Percentiles rank a stretch among this genome's conserved stretches.
Evolutionary conservation across 2,329 filamentous ascomycete genomes (phyloP).

Genomic region (Colletotrichum lindemuthianum): DNA sequence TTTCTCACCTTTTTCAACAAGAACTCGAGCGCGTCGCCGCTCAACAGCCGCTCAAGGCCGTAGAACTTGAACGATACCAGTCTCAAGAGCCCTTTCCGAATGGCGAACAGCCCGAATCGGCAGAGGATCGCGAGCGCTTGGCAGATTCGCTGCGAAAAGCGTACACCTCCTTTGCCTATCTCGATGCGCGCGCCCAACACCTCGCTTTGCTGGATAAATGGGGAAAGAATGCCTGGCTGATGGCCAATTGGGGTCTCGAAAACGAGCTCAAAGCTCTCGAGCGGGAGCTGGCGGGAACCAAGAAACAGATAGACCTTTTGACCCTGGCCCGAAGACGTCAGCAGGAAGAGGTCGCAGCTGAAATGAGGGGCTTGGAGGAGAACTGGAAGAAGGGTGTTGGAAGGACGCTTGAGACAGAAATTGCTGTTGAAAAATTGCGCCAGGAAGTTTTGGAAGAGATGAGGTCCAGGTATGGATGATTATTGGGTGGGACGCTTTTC

Average conservation of each 20-base stretch:
- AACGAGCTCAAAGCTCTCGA: conserved; percentile 76
- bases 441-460: conserved; percentile 73
- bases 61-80: conserved; percentile 88
- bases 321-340: conserved; percentile 74
- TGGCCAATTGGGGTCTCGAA: conserved; percentile 84
- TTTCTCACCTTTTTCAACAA: conserved; percentile 72
- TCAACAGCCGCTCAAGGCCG: conserved; percentile 65
- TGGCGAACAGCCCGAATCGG: conserved; percentile 29
- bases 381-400: conserved; percentile 84
- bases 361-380: conserved; percentile 79
- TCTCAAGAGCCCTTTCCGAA: conserved; percentile 63
- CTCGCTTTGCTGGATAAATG: conserved; percentile 80
- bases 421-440: conserved; percentile 80
- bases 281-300: conserved; percentile 75
- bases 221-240: conserved; percentile 92
- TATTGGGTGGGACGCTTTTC: background rate
- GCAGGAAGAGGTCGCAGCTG: conserved; percentile 77
- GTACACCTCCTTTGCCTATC: conserved; percentile 62
- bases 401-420: conserved; percentile 84
- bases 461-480: conserved; percentile 39
- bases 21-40: conserved; percentile 75
- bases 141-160: conserved; percentile 69
- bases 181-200: conserved; percentile 60
- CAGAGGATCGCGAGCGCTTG: conserved; percentile 66
- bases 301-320: conserved; percentile 76